Evolutionary conservation across 2,329 filamentous ascomycete species (phyloP).

Genomic region (Lasiodiplodia theobromae): DNA sequence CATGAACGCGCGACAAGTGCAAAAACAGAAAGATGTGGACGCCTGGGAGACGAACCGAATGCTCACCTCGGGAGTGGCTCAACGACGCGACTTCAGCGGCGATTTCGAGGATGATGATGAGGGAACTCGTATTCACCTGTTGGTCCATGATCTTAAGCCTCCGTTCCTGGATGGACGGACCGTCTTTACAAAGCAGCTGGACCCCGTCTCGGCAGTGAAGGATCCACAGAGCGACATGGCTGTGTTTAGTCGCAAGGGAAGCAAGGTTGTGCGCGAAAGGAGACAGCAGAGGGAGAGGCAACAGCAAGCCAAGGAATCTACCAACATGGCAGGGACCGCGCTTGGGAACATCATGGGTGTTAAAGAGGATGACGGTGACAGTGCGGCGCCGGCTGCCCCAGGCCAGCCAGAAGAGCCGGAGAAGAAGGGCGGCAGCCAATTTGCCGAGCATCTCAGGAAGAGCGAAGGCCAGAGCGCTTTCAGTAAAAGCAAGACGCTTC

Average conservation of each 20-base stretch:
- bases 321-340: slow-evolving; percentile 88
- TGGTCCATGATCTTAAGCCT: slow-evolving; percentile 92
- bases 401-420: slow-evolving; percentile 68
- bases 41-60: slow-evolving; percentile 99
- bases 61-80: slow-evolving; percentile 94
- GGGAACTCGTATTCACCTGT: slow-evolving; percentile 82
- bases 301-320: slow-evolving; percentile 93
- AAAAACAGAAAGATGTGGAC: slow-evolving; percentile 93
- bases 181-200: slow-evolving; percentile 96
- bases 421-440: slow-evolving; percentile 74
- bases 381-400: slow-evolving; percentile 74
- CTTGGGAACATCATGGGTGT: slow-evolving; percentile 95
- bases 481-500: slow-evolving; percentile 87
- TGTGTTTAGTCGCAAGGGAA: slow-evolving; percentile 94
- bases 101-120: slow-evolving; percentile 94
- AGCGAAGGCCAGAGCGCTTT: slow-evolving; percentile 85
- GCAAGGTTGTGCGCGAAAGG: slow-evolving; percentile 88
- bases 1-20: slow-evolving; percentile 75
- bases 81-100: slow-evolving; percentile 79
- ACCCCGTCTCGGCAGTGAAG: slow-evolving; percentile 89
- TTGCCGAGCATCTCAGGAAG: slow-evolving; percentile 89
- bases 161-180: slow-evolving; percentile 95
- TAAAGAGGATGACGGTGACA: slow-evolving; percentile 89
- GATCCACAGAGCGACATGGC: slow-evolving; percentile 99
- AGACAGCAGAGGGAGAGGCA: slow-evolving; percentile 92